These are phyloP conservation scores for Talaromyces albobiverticillius DNA, from an alignment of 2,329 filamentous ascomycete genomes.

Conservation along the genomic window DNA sequence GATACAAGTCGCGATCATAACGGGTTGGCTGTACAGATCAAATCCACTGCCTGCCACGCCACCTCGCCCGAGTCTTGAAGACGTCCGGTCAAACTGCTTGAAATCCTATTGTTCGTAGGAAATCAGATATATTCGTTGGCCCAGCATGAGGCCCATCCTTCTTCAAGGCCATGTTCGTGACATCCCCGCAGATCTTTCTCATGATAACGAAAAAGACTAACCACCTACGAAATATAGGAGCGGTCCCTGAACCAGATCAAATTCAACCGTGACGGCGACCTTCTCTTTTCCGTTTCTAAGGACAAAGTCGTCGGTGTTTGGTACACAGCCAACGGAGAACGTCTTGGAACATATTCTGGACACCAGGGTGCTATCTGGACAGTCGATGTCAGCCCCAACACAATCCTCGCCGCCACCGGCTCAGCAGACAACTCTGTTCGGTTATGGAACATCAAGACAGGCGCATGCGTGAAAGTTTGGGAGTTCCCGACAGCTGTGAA, in stretches of 20 bases:
- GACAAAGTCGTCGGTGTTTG: constrained; percentile 96
- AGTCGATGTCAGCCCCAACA: constrained; percentile 91
- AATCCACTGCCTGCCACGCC: constrained; percentile 3
- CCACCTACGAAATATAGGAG: constrained; percentile 54
- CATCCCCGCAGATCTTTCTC: constrained; percentile 8
- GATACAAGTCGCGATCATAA: constrained; percentile 23
- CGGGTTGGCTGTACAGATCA: constrained; percentile 23
- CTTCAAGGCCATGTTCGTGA: constrained; percentile 79
- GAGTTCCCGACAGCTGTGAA: constrained; percentile 97
- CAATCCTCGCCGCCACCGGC: constrained; percentile 86
- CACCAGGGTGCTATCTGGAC: constrained; percentile 99
- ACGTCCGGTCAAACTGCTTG: background rate
- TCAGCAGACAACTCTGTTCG: constrained; percentile 98
- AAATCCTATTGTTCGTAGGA: background rate
- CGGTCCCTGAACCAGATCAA: constrained; percentile 93
- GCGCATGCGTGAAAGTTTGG: constrained; percentile 93
- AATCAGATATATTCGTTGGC: constrained; percentile 2
- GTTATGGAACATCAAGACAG: constrained; percentile 92
- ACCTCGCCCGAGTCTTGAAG: constrained; percentile 19
- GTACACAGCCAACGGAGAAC: constrained; percentile 97
- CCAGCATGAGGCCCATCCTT: constrained; percentile 92
- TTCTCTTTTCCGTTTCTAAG: constrained; percentile 93
- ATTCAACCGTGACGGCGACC: constrained; percentile 93
- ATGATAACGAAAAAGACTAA: constrained; percentile 5
- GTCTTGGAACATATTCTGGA: constrained; percentile 92